Base-by-base conservation (phyloP, 2,329 filamentous ascomycete species). In the Endocalyx cinctus region DNA sequence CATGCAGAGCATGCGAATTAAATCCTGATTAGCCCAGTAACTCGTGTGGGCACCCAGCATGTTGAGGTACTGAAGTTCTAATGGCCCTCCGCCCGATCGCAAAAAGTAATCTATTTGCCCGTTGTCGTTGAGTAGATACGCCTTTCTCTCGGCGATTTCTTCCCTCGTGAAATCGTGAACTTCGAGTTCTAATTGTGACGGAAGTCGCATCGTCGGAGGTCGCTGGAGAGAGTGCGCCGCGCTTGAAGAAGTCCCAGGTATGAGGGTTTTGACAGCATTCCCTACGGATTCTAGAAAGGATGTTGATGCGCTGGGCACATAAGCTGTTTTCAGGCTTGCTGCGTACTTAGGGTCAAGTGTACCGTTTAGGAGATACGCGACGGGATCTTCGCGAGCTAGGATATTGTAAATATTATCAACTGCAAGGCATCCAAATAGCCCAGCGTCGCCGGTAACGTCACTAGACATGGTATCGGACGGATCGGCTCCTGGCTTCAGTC, bases 401-500 rank as follows among this genome's bases (percentile, higher is more conserved):
- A 98, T 76, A 51, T 98, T 98, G 69, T 97, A 98, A 36, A 98
- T 75, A 56, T 97, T 98, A 63, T 97, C 87, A 2, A 97, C 84
- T 1, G 90, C 87, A 17, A 97, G 67, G 57, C 92, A 97, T 13
- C 92, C 92, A 57, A 94, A 95, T 5, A 70, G 77, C 18, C 86
- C 88, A 13, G 72, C 72, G 25, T 87, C 77, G n/a, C 84, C 85
- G n/a, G 82, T 83, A 19, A 97, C 74, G 6, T 69, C 64, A 22
- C 59, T 58, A 5, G 71, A 70, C 11, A 70, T 61, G 14, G 62
- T 60, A 44, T 87, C 82, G 13, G 72, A 74, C 1, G 68, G 62
- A 41, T 89, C 79, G 14, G 80, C 79, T 5, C 83, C 86, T 0
- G 85, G 79, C 51, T 96, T 96, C 28, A 73, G 64, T 37, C 83